Conservation (phyloP, 768 basidiomycete genomes). For the Lactarius quietus region DNA sequence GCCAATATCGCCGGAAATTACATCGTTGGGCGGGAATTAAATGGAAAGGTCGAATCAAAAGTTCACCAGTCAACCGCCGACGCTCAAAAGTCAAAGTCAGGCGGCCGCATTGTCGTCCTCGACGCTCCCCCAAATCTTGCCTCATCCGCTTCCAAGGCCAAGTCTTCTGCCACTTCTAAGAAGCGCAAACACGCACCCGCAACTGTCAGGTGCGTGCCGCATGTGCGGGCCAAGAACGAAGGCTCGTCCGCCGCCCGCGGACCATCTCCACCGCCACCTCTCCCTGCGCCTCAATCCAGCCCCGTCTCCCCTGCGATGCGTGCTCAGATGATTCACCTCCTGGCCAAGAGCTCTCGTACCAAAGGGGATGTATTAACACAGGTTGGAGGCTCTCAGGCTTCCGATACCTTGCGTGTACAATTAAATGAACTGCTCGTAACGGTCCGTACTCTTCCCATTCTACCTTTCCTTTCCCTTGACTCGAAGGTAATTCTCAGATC, state of each 20-base stretch:
- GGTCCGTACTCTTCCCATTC: conserved; percentile 34
- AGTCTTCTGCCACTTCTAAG: conserved; percentile 32
- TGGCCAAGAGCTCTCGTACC: conserved; percentile 50
- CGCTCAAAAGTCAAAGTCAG: conserved; percentile 44
- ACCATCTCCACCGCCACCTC: conserved; percentile 31
- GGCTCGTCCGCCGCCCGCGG: conserved; percentile 32
- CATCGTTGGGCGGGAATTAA: conserved; percentile 60
- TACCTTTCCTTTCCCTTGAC: background rate
- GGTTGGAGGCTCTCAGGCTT: conserved; percentile 43
- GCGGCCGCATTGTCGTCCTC: conserved; percentile 45
- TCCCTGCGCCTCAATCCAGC: conserved; percentile 16
- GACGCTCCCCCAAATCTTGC: conserved; percentile 35
- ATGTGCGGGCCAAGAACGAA: conserved; percentile 26
- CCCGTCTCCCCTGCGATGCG: conserved; percentile 29
- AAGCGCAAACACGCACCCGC: conserved; percentile 19
- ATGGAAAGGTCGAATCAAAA: conserved; percentile 38
- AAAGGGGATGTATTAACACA: conserved; percentile 37
- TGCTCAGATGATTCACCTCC: conserved; percentile 49
- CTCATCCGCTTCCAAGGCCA: conserved; percentile 31
- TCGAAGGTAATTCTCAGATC: conserved; percentile 13
- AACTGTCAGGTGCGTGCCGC: conserved; percentile 20
- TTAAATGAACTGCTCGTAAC: conserved; percentile 48
- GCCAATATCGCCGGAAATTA: conserved; percentile 75
- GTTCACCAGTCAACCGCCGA: conserved; percentile 38
- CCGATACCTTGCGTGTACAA: conserved; percentile 38